These are phyloP conservation scores for Shiraia sp. DNA, from an alignment of 2,329 filamentous ascomycete species.

Conservation along the genomic window DNA sequence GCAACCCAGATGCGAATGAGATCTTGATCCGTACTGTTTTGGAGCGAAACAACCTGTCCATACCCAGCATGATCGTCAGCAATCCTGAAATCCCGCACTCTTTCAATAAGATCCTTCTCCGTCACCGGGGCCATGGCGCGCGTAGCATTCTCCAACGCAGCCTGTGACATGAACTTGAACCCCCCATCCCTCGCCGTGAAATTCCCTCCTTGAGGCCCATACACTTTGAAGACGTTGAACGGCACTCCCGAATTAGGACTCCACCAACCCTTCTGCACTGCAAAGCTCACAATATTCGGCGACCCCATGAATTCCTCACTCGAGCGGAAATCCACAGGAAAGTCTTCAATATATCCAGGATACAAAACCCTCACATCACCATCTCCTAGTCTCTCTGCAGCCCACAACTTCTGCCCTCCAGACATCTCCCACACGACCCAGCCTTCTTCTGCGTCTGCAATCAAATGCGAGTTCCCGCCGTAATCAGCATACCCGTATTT, in stretches of 20 bases:
- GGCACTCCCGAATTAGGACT: constrained; percentile 33
- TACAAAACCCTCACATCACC: constrained; percentile 40
- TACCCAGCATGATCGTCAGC: constrained; percentile 44
- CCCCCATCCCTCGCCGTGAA: constrained; percentile 40
- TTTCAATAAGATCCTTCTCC: constrained; percentile 53
- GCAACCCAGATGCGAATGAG: constrained; percentile 42
- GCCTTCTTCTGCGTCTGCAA: constrained; percentile 45
- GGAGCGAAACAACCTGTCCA: constrained; percentile 39
- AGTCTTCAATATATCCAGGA: constrained; percentile 44
- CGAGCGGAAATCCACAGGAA: constrained; percentile 36
- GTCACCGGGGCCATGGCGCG: constrained; percentile 53
- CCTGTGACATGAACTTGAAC: constrained; percentile 45
- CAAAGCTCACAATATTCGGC: constrained; percentile 41
- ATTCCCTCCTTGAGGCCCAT: constrained; percentile 31
- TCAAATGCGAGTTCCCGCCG: constrained; percentile 50
- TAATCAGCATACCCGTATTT: constrained; percentile 50
- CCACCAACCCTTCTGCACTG: constrained; percentile 42
- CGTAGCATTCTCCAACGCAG: constrained; percentile 41
- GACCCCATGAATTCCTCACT: constrained; percentile 38
- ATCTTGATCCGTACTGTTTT: constrained; percentile 29
- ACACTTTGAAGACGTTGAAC: constrained; percentile 45
- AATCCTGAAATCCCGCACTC: constrained; percentile 42
- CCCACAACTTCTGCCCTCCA: constrained; percentile 40
- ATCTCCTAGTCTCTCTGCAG: constrained; percentile 37
- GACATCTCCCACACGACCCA: constrained; percentile 44